Base-by-base conservation (phyloP, 345 rosid species). In the Sisymbrium altissimum region DNA sequence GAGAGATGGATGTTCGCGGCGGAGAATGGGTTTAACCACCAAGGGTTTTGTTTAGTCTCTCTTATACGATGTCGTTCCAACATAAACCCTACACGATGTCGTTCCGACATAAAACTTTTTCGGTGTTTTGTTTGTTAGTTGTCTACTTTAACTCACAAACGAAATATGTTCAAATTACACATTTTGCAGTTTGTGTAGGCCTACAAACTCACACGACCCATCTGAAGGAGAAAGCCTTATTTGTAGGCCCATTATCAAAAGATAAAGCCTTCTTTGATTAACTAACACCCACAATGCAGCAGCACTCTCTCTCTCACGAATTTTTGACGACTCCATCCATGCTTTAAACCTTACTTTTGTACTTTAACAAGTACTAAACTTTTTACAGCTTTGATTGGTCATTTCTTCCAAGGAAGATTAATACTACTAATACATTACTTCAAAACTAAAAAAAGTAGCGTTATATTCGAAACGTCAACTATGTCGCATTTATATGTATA, bases 1-100 rank as follows among this genome's bases (percentile, higher is more conserved):
- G 4, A 35, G 63, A 5, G 72, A 5, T 7, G 19, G 48, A 23
- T n/a, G n/a, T 36, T 44, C 12, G 80, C 76, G 80, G 72, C 80
- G 76, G 71, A 55, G 35, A 32, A 23, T 2, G 39, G 72, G 76
- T 46, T 77, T 64, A 44, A 46, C 15, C 2, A n/a, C 30, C 30
- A 39, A 56, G 79, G 79, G 65, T 62, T 76, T 44, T 70, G 33
- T 7, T 3, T 2, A 40, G 17, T 6, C 9, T 18, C 2, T 4
- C 2, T 3, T 10, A 21, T 14, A 59, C 79, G 74, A 0, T 49
- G 57, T 15, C 74, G 79, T 75, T 52, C 21, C n/a, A n/a, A n/a
- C n/a, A n/a, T n/a, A n/a, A n/a, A n/a, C n/a, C n/a, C n/a, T 10
- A 21, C 14, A 59, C 79, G 74, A 0, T 49, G 57, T 23, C 7